Conservation (phyloP, 2,329 filamentous ascomycete species). For the Ceratocystis variospora region DNA sequence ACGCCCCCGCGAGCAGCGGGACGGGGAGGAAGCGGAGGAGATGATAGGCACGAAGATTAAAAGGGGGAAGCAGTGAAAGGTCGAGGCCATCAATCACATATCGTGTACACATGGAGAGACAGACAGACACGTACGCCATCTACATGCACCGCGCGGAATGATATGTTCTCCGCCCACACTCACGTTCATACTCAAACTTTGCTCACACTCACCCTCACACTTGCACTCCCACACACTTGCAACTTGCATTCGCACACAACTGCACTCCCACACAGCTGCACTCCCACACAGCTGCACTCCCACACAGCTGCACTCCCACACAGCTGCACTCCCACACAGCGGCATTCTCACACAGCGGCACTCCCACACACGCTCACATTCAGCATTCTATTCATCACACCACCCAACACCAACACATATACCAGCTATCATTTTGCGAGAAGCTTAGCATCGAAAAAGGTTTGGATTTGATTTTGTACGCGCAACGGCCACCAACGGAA, state of each 20-base stretch:
- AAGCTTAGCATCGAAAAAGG: not conserved
- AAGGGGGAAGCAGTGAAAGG: not conserved
- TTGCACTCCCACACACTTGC: not conserved
- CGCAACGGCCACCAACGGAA: conserved; percentile 8
- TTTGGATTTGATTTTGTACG: conserved; percentile 8
- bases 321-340: not conserved
- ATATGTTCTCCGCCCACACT: no score
- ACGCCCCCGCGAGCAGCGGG: not conserved
- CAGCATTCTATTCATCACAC: not conserved
- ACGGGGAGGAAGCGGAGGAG: not conserved
- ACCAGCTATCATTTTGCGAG: not conserved
- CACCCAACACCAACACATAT: not conserved
- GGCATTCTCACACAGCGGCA: not conserved
- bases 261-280: no score
- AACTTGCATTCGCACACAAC: not conserved
- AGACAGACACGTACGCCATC: no score
- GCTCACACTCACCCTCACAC: not conserved
- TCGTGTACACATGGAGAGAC: no score
- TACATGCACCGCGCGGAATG: no score
- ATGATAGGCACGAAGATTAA: not conserved
- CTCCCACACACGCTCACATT: not conserved
- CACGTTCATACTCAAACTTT: not conserved
- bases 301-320: not conserved
- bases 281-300: not conserved
- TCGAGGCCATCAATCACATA: no score